A percentile compares a stretch with the other conserved stretches of the same genome.
phyloP scores from a whole-genome alignment of 2,329 filamentous ascomycete genomes.

The Cadophora gregata region DNA sequence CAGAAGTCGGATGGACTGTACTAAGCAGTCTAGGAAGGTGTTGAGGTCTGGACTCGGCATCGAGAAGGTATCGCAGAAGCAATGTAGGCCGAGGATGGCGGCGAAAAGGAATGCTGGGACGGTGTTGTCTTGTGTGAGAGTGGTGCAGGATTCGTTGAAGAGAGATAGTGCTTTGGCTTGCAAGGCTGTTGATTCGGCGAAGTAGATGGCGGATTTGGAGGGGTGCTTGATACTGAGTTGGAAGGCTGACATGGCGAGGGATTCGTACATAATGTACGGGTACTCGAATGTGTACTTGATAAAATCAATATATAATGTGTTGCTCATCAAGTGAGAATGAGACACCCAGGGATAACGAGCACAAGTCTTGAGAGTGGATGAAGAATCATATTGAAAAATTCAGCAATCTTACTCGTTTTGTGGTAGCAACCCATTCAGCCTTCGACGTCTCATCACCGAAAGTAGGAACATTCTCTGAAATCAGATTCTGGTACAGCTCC shows the following conservation, averaged over 20 bases:
- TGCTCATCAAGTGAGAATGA: background rate
- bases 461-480: background rate
- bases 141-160: slow-evolving; percentile 41
- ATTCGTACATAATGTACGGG: slow-evolving; percentile 45
- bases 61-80: slow-evolving; percentile 47
- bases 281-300: slow-evolving; percentile 27
- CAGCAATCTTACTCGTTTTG: background rate
- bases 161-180: slow-evolving; percentile 42
- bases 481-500: slow-evolving; percentile 44
- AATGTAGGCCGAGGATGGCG: slow-evolving; percentile 43
- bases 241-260: slow-evolving; percentile 45
- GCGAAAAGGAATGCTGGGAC: slow-evolving; percentile 44
- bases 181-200: slow-evolving; percentile 43
- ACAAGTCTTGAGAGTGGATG: background rate
- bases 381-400: background rate
- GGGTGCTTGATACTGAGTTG: slow-evolving; percentile 42
- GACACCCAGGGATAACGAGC: background rate
- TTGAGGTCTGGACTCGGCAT: slow-evolving; percentile 42
- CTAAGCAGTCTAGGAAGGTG: slow-evolving; percentile 40
- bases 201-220: slow-evolving; percentile 36
- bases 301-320: background rate
- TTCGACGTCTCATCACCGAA: slow-evolving; percentile 1
- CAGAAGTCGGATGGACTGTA: slow-evolving; percentile 41
- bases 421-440: slow-evolving; percentile 14
- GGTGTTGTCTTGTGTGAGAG: slow-evolving; percentile 34